These are phyloP conservation scores for Pelargonium fulgidum DNA, from an alignment of 441 rosid species.

Conservation along the genomic window DNA sequence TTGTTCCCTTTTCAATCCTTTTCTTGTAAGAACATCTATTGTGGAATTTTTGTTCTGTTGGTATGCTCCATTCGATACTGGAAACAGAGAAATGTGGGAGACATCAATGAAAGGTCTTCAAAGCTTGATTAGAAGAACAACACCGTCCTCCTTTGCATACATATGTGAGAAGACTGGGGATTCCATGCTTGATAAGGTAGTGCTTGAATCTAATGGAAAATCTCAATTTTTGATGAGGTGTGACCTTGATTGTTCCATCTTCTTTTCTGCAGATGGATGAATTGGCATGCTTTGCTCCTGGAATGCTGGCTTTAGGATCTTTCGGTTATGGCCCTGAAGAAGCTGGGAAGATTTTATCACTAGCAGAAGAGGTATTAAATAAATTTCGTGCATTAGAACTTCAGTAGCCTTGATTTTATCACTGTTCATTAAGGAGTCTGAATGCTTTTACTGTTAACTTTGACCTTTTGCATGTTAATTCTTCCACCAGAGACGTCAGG, in stretches of 20 bases:
- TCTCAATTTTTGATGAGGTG: neutral
- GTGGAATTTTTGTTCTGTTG: neutral
- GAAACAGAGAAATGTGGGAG: slow-evolving; percentile 7
- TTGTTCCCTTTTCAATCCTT: too few species aligned
- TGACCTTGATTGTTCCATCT: neutral
- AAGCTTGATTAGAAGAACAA: slow-evolving; percentile 3
- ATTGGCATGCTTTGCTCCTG: slow-evolving; percentile 6
- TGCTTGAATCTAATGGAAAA: neutral
- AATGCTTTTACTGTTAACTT: too few species aligned
- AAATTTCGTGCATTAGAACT: neutral
- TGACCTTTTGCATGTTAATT: too few species aligned
- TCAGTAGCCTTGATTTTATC: too few species aligned
- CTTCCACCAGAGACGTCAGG: neutral
- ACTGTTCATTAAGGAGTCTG: too few species aligned
- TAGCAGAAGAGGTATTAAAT: slow-evolving; percentile 6
- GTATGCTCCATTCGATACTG: neutral
- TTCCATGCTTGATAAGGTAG: slow-evolving; percentile 3
- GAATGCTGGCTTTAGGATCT: slow-evolving; percentile 7
- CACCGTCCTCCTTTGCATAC: neutral
- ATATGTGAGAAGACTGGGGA: slow-evolving; percentile 8
- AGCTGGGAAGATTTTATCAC: slow-evolving; percentile 1
- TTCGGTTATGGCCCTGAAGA: neutral
- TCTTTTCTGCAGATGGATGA: slow-evolving; percentile 5
- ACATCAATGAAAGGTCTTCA: slow-evolving; percentile 8
- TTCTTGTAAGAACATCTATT: neutral